Conservation (phyloP, 345 rosid species). For the Salix purpurea region DNA sequence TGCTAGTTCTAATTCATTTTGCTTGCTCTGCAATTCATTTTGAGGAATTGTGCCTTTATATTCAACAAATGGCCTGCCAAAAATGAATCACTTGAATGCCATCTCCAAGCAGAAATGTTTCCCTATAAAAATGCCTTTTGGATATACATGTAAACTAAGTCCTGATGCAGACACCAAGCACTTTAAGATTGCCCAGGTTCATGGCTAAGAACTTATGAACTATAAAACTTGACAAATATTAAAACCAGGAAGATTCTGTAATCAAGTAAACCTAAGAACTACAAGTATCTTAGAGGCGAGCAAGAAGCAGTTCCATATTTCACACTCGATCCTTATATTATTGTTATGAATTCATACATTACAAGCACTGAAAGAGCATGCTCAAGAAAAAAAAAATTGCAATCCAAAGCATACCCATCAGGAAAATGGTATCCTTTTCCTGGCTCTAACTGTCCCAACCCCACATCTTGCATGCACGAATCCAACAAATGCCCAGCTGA, state of each 20-base stretch:
- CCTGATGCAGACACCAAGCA: background rate
- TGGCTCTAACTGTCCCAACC: constrained; percentile 65
- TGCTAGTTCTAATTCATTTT: constrained; percentile 57
- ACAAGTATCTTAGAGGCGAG: background rate
- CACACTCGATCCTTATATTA: background rate
- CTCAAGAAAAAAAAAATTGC: background rate
- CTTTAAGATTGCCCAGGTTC: background rate
- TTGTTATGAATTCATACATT: background rate
- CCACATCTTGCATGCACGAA: constrained; percentile 50
- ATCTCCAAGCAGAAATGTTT: background rate
- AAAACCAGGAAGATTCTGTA: background rate
- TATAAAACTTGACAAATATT: background rate
- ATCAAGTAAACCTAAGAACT: background rate
- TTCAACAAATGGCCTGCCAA: constrained; percentile 75
- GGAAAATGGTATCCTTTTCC: constrained; percentile 88
- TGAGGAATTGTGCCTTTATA: constrained; percentile 61
- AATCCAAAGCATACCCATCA: constrained; percentile 50
- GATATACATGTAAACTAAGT: background rate
- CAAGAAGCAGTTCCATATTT: background rate
- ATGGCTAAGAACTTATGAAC: background rate
- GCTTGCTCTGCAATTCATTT: constrained; percentile 50
- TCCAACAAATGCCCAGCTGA: constrained; percentile 90
- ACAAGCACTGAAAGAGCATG: background rate
- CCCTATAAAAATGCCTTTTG: background rate
- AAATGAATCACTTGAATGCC: background rate